These are phyloP conservation scores for Arthrobotrys entomopaga DNA, from an alignment of 2,329 filamentous ascomycete genomes.

Conservation along the genomic window DNA sequence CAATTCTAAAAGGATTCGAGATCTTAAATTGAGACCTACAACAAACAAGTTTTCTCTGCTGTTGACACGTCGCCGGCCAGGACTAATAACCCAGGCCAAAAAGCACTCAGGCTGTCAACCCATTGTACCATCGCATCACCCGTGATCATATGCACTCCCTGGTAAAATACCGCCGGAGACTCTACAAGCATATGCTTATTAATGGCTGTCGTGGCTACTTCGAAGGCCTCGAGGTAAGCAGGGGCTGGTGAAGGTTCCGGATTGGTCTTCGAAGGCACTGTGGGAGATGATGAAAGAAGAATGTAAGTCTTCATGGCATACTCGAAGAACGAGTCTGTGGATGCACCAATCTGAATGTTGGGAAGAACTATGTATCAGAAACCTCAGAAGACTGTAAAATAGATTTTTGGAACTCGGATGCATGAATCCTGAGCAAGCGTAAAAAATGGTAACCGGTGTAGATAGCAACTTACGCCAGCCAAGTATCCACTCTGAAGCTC, in stretches of 20 bases:
- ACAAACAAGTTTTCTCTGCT: conserved; percentile 85
- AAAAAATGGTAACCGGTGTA: not conserved
- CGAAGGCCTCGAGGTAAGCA: conserved; percentile 80
- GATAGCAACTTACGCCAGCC: conserved; percentile 39
- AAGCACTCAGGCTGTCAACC: conserved; percentile 95
- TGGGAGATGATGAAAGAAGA: conserved; percentile 71
- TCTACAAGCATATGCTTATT: conserved; percentile 77
- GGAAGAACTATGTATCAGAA: conserved; percentile 54
- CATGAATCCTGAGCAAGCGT: conserved; percentile 44
- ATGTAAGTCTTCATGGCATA: conserved; percentile 96
- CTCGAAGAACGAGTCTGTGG: conserved; percentile 98
- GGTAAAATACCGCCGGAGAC: conserved; percentile 85
- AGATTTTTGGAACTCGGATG: not conserved
- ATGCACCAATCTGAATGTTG: conserved; percentile 77
- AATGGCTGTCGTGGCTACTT: conserved; percentile 84
- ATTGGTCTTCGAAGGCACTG: conserved; percentile 42
- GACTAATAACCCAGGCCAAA: conserved; percentile 88
- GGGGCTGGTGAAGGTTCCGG: conserved; percentile 31
- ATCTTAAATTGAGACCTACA: conserved; percentile 62
- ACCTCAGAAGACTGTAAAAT: conserved; percentile 32
- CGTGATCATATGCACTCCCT: conserved; percentile 87
- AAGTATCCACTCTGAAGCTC: conserved; percentile 64
- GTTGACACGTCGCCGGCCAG: conserved; percentile 90
- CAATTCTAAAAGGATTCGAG: not conserved
- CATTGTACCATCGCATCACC: conserved; percentile 70